Conservation (phyloP, 2,329 filamentous ascomycete species). For the Beauveria brongniartii region DNA sequence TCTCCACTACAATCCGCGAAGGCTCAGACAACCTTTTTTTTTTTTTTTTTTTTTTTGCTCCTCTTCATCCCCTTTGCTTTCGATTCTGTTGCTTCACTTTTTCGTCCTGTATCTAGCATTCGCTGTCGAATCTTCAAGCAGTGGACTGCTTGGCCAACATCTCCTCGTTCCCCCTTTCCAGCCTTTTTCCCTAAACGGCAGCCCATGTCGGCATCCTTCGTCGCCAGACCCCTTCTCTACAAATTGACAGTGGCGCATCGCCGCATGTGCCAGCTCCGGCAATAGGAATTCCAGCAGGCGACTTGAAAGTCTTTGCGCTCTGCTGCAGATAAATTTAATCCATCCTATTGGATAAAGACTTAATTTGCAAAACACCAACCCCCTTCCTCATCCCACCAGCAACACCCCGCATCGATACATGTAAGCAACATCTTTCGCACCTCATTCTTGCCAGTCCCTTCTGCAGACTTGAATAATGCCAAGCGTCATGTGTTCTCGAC, state of each 20-base stretch:
- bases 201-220: conserved; percentile 14
- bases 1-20: not conserved
- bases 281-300: conserved; percentile 44
- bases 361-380: not conserved
- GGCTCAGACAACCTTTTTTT: not conserved
- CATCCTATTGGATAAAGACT: conserved; percentile 28
- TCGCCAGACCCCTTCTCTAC: conserved; percentile 11
- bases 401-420: not conserved
- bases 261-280: conserved; percentile 35
- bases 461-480: not conserved
- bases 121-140: not conserved
- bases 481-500: not conserved
- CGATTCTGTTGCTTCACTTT: not conserved
- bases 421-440: not conserved
- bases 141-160: not conserved
- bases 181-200: not conserved
- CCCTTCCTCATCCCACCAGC: not conserved
- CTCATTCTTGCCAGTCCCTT: not conserved
- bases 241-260: conserved; percentile 25
- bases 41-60: not conserved
- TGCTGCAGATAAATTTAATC: conserved; percentile 33
- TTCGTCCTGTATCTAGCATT: not conserved
- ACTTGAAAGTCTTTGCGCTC: conserved; percentile 60
- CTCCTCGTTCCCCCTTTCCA: not conserved
- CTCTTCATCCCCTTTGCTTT: not conserved